These are phyloP conservation scores for Musa itinerans DNA, from an alignment of 176 grass and related monocot species.

Conservation along the genomic window DNA sequence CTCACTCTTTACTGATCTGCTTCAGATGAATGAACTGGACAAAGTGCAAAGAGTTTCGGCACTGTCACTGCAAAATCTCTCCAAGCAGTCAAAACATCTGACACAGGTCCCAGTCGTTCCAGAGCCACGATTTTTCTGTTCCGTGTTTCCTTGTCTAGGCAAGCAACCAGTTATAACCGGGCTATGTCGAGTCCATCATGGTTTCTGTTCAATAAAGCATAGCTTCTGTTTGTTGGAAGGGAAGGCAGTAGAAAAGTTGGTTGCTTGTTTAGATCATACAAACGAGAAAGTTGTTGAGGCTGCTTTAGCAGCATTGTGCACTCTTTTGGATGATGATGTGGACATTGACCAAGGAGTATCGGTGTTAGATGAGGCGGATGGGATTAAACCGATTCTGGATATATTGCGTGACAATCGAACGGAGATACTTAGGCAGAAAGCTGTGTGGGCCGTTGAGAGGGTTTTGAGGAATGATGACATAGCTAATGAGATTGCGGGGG, in stretches of 20 bases:
- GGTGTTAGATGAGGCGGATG: slow-evolving; percentile 30
- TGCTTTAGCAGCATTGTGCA: slow-evolving; percentile 54
- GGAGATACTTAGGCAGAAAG: slow-evolving; percentile 45
- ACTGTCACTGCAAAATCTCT: slow-evolving; percentile 58
- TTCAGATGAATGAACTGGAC: slow-evolving; percentile 49
- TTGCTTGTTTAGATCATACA: slow-evolving; percentile 51
- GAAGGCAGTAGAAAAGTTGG: slow-evolving; percentile 55
- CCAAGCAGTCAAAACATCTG: slow-evolving; percentile 48
- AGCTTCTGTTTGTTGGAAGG: slow-evolving; percentile 71
- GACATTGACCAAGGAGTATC: slow-evolving; percentile 38
- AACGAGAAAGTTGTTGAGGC: slow-evolving; percentile 57
- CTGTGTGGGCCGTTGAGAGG: slow-evolving; percentile 70
- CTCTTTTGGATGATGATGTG: slow-evolving; percentile 55
- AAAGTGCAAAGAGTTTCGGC: slow-evolving; percentile 49
- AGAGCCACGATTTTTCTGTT: slow-evolving; percentile 24
- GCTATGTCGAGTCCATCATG: slow-evolving; percentile 50
- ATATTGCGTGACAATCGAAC: slow-evolving; percentile 47
- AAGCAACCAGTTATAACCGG: slow-evolving; percentile 22
- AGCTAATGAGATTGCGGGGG: slow-evolving; percentile 35
- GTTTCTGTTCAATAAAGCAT: slow-evolving; percentile 48
- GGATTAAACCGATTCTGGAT: slow-evolving; percentile 44
- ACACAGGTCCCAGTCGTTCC: slow-evolving; percentile 28
- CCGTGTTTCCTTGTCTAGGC: slow-evolving; percentile 16
- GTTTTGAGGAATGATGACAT: slow-evolving; percentile 57
- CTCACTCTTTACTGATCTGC: slow-evolving; percentile 48